Evolutionary conservation across 1,284 basidiomycete species (phyloP), one percentile per base, ranked within the genome.

Genomic region (Trichosporon coremiiforme): DNA sequence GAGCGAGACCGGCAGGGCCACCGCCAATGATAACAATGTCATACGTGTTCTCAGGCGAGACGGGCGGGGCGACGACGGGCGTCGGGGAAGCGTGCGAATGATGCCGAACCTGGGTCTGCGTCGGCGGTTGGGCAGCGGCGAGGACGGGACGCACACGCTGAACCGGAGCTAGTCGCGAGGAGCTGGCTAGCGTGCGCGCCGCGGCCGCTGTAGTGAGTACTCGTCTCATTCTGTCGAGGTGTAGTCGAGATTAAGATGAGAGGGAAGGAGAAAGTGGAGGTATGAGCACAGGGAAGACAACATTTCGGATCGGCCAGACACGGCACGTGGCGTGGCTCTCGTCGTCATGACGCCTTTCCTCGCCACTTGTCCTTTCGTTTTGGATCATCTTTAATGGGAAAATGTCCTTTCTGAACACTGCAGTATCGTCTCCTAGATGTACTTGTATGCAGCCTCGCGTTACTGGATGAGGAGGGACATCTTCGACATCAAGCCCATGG

Each of bases 21-120:
- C 94, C 96, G 15, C 96, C 96, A 45, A 98, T 93, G 75, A 98
- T 92, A 38, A 97, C 92, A 67, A 97, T 86, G 80, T 97, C 95
- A 73, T 88, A 90, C 1, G 78, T 82, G 64, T 82, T 70, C 33
- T 76, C 74, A 8, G 69, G 17, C 0, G 72, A 38, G 47, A 83
- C 79, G 3, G 60, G 22, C 1, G 72, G 72, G 2, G 72, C 70
- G 0, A 69, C 65, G 6, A 66, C 66, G 4, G 65, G 57, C 1
- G 70, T 35, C 6, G 57, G 53, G 0, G 69, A 57, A 3, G 66
- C 65, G 66, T 60, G 55, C 20, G 66, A 65, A 31, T 65, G 64
- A 0, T 8, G 15, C 41, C 64, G 64, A 10, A 25, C 64, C 3
- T 17, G 63, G 10, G 13, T n/a, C 36, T 10, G 38, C 29, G 57